A percentile compares a stretch with the other conserved stretches of the same genome.
Evolutionary conservation across 2,329 filamentous ascomycete genomes (phyloP).

Genomic region (Sphaceloma murrayae): DNA sequence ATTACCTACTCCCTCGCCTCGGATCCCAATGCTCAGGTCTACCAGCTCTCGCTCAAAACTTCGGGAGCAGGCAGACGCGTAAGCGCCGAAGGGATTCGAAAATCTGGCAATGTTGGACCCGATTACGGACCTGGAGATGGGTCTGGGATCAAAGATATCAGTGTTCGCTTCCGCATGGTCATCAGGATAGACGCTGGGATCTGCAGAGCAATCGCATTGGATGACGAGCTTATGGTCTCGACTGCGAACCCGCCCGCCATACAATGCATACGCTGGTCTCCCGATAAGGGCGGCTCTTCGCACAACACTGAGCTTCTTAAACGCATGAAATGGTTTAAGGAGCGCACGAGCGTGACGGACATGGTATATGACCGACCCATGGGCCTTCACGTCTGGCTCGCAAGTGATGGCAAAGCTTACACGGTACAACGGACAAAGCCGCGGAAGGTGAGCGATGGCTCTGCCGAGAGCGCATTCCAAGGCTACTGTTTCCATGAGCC

Average conservation of each 20-base stretch:
- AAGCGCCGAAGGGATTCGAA: conserved; percentile 33
- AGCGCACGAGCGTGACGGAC: conserved; percentile 61
- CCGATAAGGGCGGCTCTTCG: conserved; percentile 70
- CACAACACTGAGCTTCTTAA: conserved; percentile 84
- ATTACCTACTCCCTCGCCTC: conserved; percentile 90
- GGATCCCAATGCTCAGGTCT: conserved; percentile 72
- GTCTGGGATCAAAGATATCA: conserved; percentile 72
- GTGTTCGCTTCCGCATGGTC: conserved; percentile 88
- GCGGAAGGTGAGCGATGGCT: conserved; percentile 28
- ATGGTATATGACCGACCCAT: conserved; percentile 95
- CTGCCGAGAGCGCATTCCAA: conserved; percentile 63
- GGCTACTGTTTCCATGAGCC: conserved; percentile 86
- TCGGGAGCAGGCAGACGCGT: conserved; percentile 38
- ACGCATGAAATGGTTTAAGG: conserved; percentile 76
- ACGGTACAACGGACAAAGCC: conserved; percentile 65
- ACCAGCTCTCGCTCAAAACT: conserved; percentile 68
- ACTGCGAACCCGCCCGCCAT: conserved; percentile 88
- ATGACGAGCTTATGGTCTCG: conserved; percentile 85
- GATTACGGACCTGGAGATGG: conserved; percentile 66
- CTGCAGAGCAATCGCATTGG: conserved; percentile 72
- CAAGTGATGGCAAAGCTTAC: conserved; percentile 76
- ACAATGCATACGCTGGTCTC: conserved; percentile 91
- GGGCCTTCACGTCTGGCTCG: conserved; percentile 91
- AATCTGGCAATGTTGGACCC: conserved; percentile 21
- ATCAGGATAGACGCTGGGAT: conserved; percentile 98